Evolutionary conservation across 352 stramenopile genomes (phyloP), one percentile per base, ranked within the genome.

Genomic region (Pythium apleroticum): DNA sequence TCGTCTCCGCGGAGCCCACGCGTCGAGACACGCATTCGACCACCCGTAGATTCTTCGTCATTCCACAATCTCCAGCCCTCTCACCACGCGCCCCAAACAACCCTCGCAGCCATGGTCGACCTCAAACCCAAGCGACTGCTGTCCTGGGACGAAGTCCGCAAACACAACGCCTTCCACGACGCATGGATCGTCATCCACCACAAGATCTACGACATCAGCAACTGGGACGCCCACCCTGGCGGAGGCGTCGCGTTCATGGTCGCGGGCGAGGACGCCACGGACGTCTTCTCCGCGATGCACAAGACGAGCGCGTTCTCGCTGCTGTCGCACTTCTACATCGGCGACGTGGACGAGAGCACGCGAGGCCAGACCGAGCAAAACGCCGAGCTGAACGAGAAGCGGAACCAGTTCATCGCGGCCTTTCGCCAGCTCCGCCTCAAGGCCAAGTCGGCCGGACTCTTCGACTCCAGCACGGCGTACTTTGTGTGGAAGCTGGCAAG

Each of bases 271-370:
- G 97, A 99, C 73, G 97, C 97, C 70, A 99, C 97, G 3, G 97
- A 99, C 73, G 97, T 98, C 33, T 99, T 99, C 74, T 94, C 96
- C 15, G 96, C 97, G 43, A 99, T 99, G 72, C 97, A 99, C 75
- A 94, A 95, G 17, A 77, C 89, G 12, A 93, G 87, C 58, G 97
- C 96, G 12, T 94, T 97, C 71, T 92, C 92, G 64, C 75, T 97
- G 53, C 86, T 99, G 60, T 96, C 99, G 66, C 88, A 97, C 55
- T 99, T 98, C 70, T 97, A 98, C 84, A 98, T 99, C 60, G 97
- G 97, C 25, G 94, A 98, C 37, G 77, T 98, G 11, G 96, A 98
- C 59, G 79, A 90, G 64, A 74, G 61, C 60, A 85, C 80, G 37
- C 66, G 67, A 17, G 57, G 35, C 46, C 54, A 72, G 22, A 50